Conservation (phyloP, 768 basidiomycete species). For the Boletus rubropictus region DNA sequence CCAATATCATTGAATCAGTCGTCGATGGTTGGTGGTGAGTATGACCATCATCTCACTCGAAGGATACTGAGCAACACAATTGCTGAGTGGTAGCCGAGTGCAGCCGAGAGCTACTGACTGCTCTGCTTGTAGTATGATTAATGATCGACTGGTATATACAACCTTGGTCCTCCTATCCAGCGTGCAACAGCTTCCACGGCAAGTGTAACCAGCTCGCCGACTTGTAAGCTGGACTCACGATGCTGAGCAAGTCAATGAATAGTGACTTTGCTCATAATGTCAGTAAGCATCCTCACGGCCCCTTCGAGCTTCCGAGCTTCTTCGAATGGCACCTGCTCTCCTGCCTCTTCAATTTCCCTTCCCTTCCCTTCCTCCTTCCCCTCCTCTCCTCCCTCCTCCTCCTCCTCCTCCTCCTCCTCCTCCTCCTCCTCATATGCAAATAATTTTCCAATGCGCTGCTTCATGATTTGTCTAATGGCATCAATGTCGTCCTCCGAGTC, state of each 20-base stretch:
- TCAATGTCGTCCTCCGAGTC: conserved; percentile 55
- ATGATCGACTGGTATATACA: conserved; percentile 23
- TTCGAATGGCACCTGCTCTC: conserved; percentile 20
- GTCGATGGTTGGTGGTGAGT: too few species aligned
- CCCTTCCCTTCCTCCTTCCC: conserved; percentile 28
- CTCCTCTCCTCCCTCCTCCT: conserved; percentile 35
- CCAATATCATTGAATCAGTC: too few species aligned
- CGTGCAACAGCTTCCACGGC: conserved; percentile 1
- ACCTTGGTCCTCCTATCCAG: background rate
- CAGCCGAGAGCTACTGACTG: too few species aligned
- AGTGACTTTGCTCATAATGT: conserved; percentile 61
- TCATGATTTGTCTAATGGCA: conserved; percentile 48
- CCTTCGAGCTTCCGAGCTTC: conserved; percentile 29
- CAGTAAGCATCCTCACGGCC: conserved; percentile 54
- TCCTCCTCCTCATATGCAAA: conserved; percentile 77
- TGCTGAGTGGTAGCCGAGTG: too few species aligned
- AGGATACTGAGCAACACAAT: too few species aligned
- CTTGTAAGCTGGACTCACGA: background rate
- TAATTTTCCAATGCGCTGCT: conserved; percentile 61
- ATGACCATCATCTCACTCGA: too few species aligned
- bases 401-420: conserved; percentile 63
- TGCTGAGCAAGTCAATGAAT: conserved; percentile 30
- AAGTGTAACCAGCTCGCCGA: background rate
- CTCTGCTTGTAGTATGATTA: conserved; percentile 10
- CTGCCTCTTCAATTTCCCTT: conserved; percentile 19